Percentiles rank a stretch among this genome's conserved stretches.
phyloP scores from a whole-genome alignment of 1,139 yeast genomes.

The Keqinozyma sinolaborantium region DNA sequence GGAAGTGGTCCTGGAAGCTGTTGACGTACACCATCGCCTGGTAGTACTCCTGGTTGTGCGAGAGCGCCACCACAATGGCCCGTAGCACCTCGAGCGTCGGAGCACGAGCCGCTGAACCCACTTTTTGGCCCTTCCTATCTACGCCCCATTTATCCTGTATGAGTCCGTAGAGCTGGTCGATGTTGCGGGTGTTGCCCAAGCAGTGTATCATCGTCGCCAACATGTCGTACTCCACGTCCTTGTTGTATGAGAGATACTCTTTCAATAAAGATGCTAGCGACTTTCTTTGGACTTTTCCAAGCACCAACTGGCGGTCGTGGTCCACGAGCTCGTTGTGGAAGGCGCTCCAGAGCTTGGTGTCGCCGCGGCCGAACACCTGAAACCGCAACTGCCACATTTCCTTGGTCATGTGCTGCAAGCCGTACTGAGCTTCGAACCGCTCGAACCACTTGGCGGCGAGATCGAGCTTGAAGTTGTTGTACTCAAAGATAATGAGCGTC shows the following conservation, averaged over 20 bases:
- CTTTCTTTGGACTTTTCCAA: conserved; percentile 1
- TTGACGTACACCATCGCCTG: conserved; percentile 33
- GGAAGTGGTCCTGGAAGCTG: conserved; percentile 30
- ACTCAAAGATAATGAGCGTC: conserved; percentile 34
- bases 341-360: conserved; percentile 28
- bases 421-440: conserved; percentile 23
- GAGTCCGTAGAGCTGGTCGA: conserved; percentile 21
- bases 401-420: conserved; percentile 22
- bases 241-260: conserved; percentile 6
- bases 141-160: conserved; percentile 34
- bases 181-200: conserved; percentile 28
- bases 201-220: conserved; percentile 26
- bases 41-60: conserved; percentile 28
- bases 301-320: conserved; percentile 1
- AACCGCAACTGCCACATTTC: conserved; percentile 34
- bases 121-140: conserved; percentile 16
- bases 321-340: conserved; percentile 19
- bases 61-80: conserved; percentile 28
- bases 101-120: conserved; percentile 5
- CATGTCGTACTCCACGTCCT: conserved; percentile 6
- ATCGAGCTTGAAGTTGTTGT: conserved; percentile 32
- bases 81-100: conserved; percentile 25
- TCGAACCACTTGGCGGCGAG: conserved; percentile 40
- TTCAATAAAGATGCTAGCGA: conserved; percentile 4
- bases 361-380: conserved; percentile 32